phyloP scores from a whole-genome alignment of 345 rosid genomes.

The Rhizophora mangle region DNA sequence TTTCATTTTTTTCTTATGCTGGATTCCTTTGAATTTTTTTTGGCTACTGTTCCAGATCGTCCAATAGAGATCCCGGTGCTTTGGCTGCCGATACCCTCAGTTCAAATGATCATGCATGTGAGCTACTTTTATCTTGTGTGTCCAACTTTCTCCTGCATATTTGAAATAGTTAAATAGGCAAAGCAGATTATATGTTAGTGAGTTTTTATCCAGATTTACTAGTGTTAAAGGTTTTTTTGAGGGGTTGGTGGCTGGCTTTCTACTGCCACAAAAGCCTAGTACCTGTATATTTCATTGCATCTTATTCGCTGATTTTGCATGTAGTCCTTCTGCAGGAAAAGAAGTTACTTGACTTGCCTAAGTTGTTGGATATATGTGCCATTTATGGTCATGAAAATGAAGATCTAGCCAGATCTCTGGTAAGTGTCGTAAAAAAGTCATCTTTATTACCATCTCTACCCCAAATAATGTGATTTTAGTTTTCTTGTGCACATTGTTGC shows the following conservation, averaged over 20 bases:
- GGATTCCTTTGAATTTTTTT: not conserved
- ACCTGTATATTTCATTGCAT: constrained; percentile 9
- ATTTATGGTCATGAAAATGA: constrained; percentile 90
- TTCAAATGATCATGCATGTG: constrained; percentile 76
- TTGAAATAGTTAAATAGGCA: not conserved
- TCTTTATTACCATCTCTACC: no score
- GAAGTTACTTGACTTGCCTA: constrained; percentile 83
- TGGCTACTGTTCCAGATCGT: constrained; percentile 52
- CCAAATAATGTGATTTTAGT: not conserved
- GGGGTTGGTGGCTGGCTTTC: no score
- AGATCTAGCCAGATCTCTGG: constrained; percentile 73
- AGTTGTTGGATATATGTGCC: constrained; percentile 87
- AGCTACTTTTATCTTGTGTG: constrained; percentile 14
- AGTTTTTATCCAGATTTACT: no score
- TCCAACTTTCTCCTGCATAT: no score
- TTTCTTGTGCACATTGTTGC: not conserved
- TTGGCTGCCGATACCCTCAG: constrained; percentile 61
- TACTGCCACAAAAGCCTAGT: no score
- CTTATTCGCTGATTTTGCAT: constrained; percentile 43
- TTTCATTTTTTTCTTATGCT: not conserved
- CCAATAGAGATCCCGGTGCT: constrained; percentile 85
- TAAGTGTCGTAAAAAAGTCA: constrained; percentile 22
- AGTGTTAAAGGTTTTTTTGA: no score
- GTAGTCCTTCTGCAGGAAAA: constrained; percentile 93
- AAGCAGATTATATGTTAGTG: not conserved